Conservation (phyloP, 768 basidiomycete species). For the Psilocybe azurescens region DNA sequence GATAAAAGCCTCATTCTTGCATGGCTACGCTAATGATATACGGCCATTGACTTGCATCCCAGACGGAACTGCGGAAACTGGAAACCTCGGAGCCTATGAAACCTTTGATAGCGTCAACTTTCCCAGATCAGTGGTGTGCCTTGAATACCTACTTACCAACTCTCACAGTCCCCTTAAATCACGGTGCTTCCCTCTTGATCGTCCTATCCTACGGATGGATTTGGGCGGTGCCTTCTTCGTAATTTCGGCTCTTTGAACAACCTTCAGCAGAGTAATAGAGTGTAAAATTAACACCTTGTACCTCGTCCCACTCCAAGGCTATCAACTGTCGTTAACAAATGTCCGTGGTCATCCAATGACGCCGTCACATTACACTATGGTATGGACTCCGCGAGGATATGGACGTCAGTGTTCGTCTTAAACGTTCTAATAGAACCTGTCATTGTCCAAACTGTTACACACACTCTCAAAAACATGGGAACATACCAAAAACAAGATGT, state of each 20-base stretch:
- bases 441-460: slow-evolving; percentile 7
- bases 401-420: slow-evolving; percentile 5
- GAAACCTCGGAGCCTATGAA: slow-evolving; percentile 16
- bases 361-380: slow-evolving; percentile 1
- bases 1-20: slow-evolving; percentile 5
- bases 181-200: slow-evolving; percentile 24
- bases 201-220: slow-evolving; percentile 14
- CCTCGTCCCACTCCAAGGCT: slow-evolving; percentile 1
- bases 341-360: slow-evolving; percentile 13
- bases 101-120: slow-evolving; percentile 18
- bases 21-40: background rate
- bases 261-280: slow-evolving; percentile 4
- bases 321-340: slow-evolving; percentile 1
- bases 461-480: slow-evolving; percentile 18
- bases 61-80: slow-evolving; percentile 19
- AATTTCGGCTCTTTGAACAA: slow-evolving; percentile 12
- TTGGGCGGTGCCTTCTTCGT: slow-evolving; percentile 22
- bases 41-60: slow-evolving; percentile 6
- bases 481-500: slow-evolving; percentile 16
- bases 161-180: slow-evolving; percentile 23
- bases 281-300: background rate
- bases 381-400: slow-evolving; percentile 5
- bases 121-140: slow-evolving; percentile 26
- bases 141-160: slow-evolving; percentile 26
- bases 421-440: slow-evolving; percentile 13